Conservation (phyloP, 306 rosid species). For the Cicer yamashitae region DNA sequence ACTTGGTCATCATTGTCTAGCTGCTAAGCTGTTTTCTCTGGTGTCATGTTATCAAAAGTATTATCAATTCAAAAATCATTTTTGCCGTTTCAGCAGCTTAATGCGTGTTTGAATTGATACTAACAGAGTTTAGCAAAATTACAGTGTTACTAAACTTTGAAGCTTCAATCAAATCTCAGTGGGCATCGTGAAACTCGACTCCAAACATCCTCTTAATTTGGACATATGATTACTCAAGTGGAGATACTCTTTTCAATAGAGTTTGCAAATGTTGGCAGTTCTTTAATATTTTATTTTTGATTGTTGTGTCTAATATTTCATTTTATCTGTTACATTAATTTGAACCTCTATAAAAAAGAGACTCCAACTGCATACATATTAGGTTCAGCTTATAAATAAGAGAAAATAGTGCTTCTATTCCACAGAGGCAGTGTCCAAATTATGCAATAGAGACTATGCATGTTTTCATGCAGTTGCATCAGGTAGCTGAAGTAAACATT, state of each 20-base stretch:
- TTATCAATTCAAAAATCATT: conserved; percentile 10
- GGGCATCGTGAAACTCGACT: no score
- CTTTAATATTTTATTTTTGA: conserved; percentile 9
- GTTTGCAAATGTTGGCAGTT: conserved; percentile 25
- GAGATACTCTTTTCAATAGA: conserved; percentile 12
- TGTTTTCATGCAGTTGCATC: background rate
- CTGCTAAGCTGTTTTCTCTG: conserved; percentile 13
- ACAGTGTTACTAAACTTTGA: no score
- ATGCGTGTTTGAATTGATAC: no score
- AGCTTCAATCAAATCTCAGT: no score
- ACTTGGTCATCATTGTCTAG: background rate
- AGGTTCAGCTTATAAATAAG: background rate
- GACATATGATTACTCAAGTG: background rate
- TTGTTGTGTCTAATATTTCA: conserved; percentile 11
- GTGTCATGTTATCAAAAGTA: conserved; percentile 10
- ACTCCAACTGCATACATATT: conserved; percentile 10
- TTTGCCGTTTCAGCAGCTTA: background rate
- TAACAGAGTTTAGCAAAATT: no score
- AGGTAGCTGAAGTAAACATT: conserved; percentile 28
- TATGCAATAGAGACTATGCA: background rate
- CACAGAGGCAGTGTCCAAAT: no score
- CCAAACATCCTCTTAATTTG: background rate
- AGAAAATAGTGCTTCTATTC: background rate
- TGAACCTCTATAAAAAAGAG: background rate
- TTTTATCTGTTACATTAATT: conserved; percentile 10